These are phyloP conservation scores for Verticillium tricorpus DNA, from an alignment of 2,329 filamentous ascomycete species.

Conservation along the genomic window DNA sequence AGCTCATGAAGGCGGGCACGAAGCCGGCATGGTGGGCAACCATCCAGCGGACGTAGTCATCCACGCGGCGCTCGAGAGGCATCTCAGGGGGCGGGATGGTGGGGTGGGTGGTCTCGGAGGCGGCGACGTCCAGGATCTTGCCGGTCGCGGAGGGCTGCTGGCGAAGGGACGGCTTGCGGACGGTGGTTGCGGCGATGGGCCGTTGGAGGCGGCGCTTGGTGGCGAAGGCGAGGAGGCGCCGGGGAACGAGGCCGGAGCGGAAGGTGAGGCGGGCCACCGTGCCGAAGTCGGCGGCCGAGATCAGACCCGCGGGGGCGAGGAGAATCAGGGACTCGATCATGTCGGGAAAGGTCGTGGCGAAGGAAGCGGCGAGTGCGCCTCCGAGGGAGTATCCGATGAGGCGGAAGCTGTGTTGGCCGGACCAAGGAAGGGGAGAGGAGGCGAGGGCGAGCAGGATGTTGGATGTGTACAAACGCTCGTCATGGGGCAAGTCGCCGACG, in stretches of 20 bases:
- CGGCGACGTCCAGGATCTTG: conserved; percentile 32
- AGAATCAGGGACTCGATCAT: conserved; percentile 68
- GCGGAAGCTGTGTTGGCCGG: conserved; percentile 51
- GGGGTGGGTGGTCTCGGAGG: conserved; percentile 34
- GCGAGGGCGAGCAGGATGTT: conserved; percentile 68
- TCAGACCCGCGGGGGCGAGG: conserved; percentile 73
- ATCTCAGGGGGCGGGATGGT: conserved; percentile 12
- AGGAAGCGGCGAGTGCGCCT: conserved; percentile 71
- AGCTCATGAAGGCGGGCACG: conserved; percentile 55
- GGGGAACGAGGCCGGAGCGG: conserved; percentile 49
- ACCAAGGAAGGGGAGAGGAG: conserved; percentile 68
- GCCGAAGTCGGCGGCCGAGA: conserved; percentile 53
- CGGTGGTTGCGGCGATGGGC: conserved; percentile 40
- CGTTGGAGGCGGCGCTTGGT: conserved; percentile 43
- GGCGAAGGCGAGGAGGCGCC: conserved; percentile 42
- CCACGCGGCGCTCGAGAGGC: conserved; percentile 42
- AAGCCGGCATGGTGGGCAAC: conserved; percentile 52
- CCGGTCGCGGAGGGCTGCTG: conserved; percentile 17
- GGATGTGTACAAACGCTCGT: conserved; percentile 66
- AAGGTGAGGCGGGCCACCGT: conserved; percentile 46
- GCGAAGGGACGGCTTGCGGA: conserved; percentile 16
- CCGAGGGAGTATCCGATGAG: conserved; percentile 80
- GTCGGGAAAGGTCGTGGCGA: conserved; percentile 67
- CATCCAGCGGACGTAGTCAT: conserved; percentile 54
- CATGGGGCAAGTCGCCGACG: conserved; percentile 63